Evolutionary conservation across 2,329 filamentous ascomycete species (phyloP).

Genomic region (Triangularia setosa): DNA sequence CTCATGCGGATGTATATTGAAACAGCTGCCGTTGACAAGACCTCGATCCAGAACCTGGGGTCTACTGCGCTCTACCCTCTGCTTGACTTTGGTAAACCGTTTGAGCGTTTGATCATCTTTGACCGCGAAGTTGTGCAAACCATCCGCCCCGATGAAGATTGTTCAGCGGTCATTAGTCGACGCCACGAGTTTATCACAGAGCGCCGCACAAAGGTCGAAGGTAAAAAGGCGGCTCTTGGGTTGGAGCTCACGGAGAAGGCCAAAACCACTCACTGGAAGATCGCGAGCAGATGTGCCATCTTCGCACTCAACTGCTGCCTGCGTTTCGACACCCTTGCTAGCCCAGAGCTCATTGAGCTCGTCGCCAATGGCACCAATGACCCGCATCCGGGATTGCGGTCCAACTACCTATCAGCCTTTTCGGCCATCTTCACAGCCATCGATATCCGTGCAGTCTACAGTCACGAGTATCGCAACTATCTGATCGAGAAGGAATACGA

Average conservation of each 20-base stretch:
- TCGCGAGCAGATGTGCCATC: conserved; percentile 81
- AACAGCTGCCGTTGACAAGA: conserved; percentile 85
- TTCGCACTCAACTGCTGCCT: conserved; percentile 89
- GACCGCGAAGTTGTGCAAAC: conserved; percentile 66
- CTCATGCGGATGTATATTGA: conserved; percentile 86
- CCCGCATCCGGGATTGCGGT: conserved; percentile 79
- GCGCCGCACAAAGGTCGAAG: conserved; percentile 73
- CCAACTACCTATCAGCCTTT: conserved; percentile 77
- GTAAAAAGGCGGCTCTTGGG: conserved; percentile 75
- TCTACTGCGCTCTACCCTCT: conserved; percentile 77
- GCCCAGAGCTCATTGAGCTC: conserved; percentile 76
- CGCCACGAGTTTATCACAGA: conserved; percentile 71
- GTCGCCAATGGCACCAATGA: conserved; percentile 82
- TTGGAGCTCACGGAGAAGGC: conserved; percentile 76
- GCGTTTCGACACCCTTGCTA: conserved; percentile 84
- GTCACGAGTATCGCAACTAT: conserved; percentile 83
- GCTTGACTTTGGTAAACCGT: conserved; percentile 84
- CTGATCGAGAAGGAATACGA: conserved; percentile 75
- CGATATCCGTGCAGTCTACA: conserved; percentile 79
- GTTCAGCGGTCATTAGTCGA: conserved; percentile 56
- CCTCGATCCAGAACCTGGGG: conserved; percentile 87
- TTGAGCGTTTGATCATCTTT: conserved; percentile 81
- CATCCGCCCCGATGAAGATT: conserved; percentile 67
- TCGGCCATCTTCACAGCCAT: conserved; percentile 75
- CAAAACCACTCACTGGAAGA: conserved; percentile 89